These are phyloP conservation scores for Plectranthus barbatus DNA, from an alignment of 257 asterid genomes.

Conservation along the genomic window DNA sequence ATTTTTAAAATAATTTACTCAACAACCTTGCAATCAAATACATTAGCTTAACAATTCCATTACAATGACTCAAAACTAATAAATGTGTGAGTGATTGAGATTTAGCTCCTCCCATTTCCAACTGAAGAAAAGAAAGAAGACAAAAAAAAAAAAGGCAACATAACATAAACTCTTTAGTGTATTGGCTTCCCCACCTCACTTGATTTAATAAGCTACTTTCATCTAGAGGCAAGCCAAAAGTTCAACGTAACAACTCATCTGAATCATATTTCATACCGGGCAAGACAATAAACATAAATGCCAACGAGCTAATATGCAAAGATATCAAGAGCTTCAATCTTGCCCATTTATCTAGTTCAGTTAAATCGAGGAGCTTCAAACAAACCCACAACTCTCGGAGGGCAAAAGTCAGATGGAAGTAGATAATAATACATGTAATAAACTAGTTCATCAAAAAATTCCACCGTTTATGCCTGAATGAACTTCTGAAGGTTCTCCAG, in stretches of 20 bases:
- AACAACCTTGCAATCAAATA: no score
- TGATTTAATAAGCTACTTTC: not conserved
- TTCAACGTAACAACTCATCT: not conserved
- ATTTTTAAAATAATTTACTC: no score
- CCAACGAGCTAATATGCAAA: not conserved
- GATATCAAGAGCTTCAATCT: not conserved
- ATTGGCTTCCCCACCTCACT: no score
- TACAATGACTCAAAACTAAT: no score
- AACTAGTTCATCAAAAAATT: not conserved
- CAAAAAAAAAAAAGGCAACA: no score
- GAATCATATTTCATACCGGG: not conserved
- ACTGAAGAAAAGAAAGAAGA: no score
- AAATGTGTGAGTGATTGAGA: no score
- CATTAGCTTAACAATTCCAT: no score
- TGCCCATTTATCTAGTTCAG: not conserved
- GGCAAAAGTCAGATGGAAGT: not conserved
- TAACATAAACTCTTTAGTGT: no score
- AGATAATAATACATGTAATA: not conserved
- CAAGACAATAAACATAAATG: not conserved
- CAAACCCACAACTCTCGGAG: not conserved
- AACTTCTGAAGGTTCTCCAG: constrained; percentile 65
- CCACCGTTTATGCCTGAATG: constrained; percentile 36
- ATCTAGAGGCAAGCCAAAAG: not conserved
- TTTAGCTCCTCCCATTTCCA: no score
- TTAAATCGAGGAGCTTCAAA: not conserved